These are phyloP conservation scores for Penicillium taxi DNA, from an alignment of 495 filamentous ascomycete species.

Conservation along the genomic window DNA sequence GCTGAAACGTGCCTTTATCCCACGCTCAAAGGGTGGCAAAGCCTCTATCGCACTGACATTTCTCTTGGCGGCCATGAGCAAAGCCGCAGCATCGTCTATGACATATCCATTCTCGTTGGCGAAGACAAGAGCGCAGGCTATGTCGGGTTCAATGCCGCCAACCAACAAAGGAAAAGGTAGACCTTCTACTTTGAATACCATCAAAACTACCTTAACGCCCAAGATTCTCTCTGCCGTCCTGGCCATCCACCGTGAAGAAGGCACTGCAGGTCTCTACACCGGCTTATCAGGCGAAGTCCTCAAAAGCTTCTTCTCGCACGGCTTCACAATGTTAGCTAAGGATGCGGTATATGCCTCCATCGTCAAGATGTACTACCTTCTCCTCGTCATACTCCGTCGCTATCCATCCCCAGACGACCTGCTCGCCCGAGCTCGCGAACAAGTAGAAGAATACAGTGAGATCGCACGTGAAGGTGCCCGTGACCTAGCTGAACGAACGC, in stretches of 20 bases:
- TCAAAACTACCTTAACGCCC: constrained; percentile 21
- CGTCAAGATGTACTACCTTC: constrained; percentile 55
- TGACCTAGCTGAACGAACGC: constrained; percentile 28
- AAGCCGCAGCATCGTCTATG: constrained; percentile 66
- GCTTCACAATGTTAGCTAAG: constrained; percentile 85
- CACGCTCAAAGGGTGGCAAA: constrained; percentile 40
- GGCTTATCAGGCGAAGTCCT: constrained; percentile 70
- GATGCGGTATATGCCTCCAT: constrained; percentile 70
- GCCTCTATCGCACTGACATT: constrained; percentile 53
- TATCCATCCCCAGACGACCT: constrained; percentile 41
- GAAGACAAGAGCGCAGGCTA: constrained; percentile 64
- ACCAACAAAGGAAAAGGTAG: not conserved
- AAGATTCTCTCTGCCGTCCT: constrained; percentile 58
- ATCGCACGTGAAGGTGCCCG: constrained; percentile 37
- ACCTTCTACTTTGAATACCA: constrained; percentile 2
- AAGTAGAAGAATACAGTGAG: constrained; percentile 38
- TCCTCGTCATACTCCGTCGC: constrained; percentile 30
- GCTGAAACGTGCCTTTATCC: constrained; percentile 52
- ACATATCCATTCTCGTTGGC: constrained; percentile 86
- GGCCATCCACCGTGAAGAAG: constrained; percentile 58
- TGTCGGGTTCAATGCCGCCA: constrained; percentile 9
- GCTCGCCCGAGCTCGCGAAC: constrained; percentile 35
- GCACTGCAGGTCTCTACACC: constrained; percentile 62
- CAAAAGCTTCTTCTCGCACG: constrained; percentile 81
- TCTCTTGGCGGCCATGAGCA: constrained; percentile 72